phyloP scores from a whole-genome alignment of 2,329 filamentous ascomycete genomes.

The Botryotinia convoluta region DNA sequence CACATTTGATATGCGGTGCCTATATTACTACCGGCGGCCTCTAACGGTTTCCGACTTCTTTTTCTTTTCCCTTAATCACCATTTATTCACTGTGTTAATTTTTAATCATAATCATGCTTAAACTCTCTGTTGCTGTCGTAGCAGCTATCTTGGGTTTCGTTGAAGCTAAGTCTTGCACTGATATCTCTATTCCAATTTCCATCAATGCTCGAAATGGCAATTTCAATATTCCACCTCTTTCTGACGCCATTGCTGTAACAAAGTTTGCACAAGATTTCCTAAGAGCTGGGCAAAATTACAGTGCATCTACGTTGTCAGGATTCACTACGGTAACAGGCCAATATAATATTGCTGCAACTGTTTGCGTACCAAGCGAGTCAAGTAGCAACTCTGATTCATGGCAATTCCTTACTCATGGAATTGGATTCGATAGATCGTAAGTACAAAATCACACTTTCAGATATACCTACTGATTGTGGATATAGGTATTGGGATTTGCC shows the following conservation, averaged over 20 bases:
- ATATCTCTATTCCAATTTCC: constrained; percentile 12
- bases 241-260: constrained; percentile 1
- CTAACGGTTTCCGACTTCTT: neutral
- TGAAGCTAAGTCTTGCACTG: constrained; percentile 14
- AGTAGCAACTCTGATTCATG: neutral
- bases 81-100: neutral
- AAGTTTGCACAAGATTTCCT: constrained; percentile 11
- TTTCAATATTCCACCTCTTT: constrained; percentile 14
- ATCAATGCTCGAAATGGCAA: constrained; percentile 16
- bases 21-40: neutral
- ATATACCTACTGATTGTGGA: neutral
- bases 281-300: constrained; percentile 14
- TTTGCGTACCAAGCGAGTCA: neutral
- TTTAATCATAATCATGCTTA: neutral
- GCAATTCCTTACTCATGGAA: constrained; percentile 19
- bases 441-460: neutral
- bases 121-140: neutral
- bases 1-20: neutral
- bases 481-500: constrained; percentile 17
- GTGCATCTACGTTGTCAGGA: neutral
- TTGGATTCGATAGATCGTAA: constrained; percentile 15
- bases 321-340: constrained; percentile 1
- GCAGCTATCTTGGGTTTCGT: constrained; percentile 3
- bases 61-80: neutral
- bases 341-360: constrained; percentile 16